A percentile compares a stretch with the other conserved stretches of the same genome.
Conservation (phyloP, 371 early-diverging fungal species). For the Mucor indicus region DNA sequence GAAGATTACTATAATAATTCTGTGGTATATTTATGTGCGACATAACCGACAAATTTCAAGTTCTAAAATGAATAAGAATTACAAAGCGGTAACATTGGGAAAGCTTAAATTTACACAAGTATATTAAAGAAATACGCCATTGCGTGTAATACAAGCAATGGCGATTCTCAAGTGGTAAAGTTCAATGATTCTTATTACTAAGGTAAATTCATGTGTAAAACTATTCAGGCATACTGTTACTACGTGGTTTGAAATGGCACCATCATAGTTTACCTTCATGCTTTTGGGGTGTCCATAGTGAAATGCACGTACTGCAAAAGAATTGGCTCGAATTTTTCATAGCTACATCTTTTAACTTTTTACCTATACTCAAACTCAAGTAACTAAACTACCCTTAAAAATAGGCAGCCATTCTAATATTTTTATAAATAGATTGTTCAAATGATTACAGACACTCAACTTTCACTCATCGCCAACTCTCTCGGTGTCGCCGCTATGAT, state of each 20-base stretch:
- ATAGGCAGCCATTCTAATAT: neutral
- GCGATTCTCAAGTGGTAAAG: too few relatives aligned
- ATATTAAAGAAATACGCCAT: too few relatives aligned
- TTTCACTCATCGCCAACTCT: constrained; percentile 54
- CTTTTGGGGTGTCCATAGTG: too few relatives aligned
- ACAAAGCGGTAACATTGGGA: too few relatives aligned
- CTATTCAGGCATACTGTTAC: neutral
- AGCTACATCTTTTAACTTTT: neutral
- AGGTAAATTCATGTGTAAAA: neutral
- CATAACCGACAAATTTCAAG: too few relatives aligned
- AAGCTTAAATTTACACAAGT: too few relatives aligned
- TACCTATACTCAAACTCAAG: neutral
- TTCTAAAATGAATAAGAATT: too few relatives aligned
- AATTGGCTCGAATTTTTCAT: neutral
- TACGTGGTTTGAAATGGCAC: neutral
- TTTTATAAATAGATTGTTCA: neutral
- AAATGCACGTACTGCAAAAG: neutral
- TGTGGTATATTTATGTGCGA: too few relatives aligned
- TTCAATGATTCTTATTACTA: neutral
- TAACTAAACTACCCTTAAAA: neutral
- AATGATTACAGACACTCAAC: constrained; percentile 58
- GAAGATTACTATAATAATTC: too few relatives aligned
- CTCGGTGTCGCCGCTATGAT: constrained; percentile 57
- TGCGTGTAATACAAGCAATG: too few relatives aligned
- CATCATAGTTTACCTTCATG: too few relatives aligned